Evolutionary conservation across 441 rosid species (phyloP), one percentile per base, ranked within the genome.

Genomic region (Manihot esculenta): DNA sequence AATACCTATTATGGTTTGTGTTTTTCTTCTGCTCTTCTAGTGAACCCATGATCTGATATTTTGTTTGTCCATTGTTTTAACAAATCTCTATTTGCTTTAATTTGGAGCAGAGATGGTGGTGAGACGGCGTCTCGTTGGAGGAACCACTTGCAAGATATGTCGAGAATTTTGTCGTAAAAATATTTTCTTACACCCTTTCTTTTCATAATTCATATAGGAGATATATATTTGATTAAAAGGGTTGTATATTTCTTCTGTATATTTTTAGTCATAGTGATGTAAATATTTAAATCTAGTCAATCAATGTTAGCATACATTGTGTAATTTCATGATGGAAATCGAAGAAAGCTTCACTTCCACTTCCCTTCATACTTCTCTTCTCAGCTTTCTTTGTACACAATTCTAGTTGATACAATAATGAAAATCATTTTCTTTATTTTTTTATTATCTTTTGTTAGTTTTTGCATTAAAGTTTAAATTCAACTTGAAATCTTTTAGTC

Each of bases 91-190:
- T 44, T n/a, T 57, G 47, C 45, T 50, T 77, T n/a, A n/a, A n/a
- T n/a, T 71, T 23, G 66, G 50, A 68, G 66, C 72, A 70, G 75
- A 60, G 68, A 69, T 64, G 66, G 18, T 9, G 38, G 69, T 17
- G 15, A 49, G 17, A 15, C 1, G 20, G 20, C 53, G 62, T 30
- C 33, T 27, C 2, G 7, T 27, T 23, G 14, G 15, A 26, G 45
- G 71, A 65, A 30, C 58, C 64, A 26, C 63, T 38, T 5, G 61
- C 55, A 54, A 75, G 79, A 61, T 68, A 27, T 54, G 63, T 69
- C 66, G n/a, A 71, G 20, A 55, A 17, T 72, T 75, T 72, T 72
- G 73, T 49, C 68, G 83, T 77, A 63, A 66, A 79, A 64, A 63
- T 73, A 64, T 18, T 6, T 48, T 49, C 26, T 62, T 64, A 13